Base-by-base conservation (phyloP, 768 basidiomycete species). In the Porphyrellus cyaneotinctus region DNA sequence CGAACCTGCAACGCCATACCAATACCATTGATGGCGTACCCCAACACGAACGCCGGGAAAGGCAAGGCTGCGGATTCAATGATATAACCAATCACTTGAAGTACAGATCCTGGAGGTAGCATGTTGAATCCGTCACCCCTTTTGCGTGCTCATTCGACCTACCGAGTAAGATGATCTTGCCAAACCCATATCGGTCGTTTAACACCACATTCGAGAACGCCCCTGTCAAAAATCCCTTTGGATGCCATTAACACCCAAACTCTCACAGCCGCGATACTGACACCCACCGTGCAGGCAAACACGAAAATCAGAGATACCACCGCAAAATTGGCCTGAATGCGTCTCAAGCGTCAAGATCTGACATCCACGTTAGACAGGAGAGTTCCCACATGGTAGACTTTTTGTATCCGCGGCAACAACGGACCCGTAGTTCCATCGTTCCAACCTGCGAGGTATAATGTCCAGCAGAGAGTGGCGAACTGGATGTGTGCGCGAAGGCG, bases 281-380 rank as follows among this genome's bases (percentile, higher is more conserved):
- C n/a, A 69, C 72, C 22, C 41, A 73, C 76, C 11, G 64, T 47
- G 49, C 72, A 75, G n/a, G 70, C 65, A 50, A 71, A 68, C 10
- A 77, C 73, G 53, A 75, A 78, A 8, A 77, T 63, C 15, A 78
- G 50, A 23, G 77, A 77, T 4, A 77, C 75, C 24, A 68, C 58
- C 2, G 65, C 60, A 55, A 71, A 77, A 20, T 70, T 66, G 41
- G 76, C 60, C 75, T 74, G 47, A n/a, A n/a, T n/a, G n/a, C n/a
- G n/a, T n/a, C n/a, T 51, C 18, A 9, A 13, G 31, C 13, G 17
- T 48, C 13, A 20, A n/a, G n/a, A n/a, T n/a, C n/a, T n/a, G n/a
- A n/a, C n/a, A n/a, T n/a, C n/a, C n/a, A n/a, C n/a, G n/a, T n/a
- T n/a, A n/a, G n/a, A n/a, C n/a, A n/a, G n/a, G n/a, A n/a, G n/a